A percentile compares a stretch with the other conserved stretches of the same genome.
Evolutionary conservation across 129 eudicot genomes (phyloP).

Genomic region (Lactuca saligna): DNA sequence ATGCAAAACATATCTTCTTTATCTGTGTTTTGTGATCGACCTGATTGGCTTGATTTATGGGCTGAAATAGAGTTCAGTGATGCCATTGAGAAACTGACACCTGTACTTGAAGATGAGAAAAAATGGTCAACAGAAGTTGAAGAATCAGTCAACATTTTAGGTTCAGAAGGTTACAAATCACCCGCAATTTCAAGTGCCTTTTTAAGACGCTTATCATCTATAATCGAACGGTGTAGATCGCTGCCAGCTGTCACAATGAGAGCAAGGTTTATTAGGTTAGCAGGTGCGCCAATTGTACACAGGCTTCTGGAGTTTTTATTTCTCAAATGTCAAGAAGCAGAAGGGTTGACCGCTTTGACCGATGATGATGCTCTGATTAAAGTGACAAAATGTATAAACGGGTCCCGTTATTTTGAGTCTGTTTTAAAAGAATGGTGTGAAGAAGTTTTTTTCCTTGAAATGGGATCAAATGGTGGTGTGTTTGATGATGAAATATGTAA

Average conservation of each 20-base stretch:
- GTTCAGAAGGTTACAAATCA: slow-evolving; percentile 59
- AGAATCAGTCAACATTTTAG: slow-evolving; percentile 45
- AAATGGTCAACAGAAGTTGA: slow-evolving; percentile 57
- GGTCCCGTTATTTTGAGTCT: slow-evolving; percentile 53
- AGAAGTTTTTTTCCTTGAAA: slow-evolving; percentile 81
- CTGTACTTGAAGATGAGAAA: slow-evolving; percentile 70
- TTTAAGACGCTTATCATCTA: slow-evolving; percentile 46
- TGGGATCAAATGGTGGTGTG: slow-evolving; percentile 53
- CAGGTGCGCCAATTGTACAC: slow-evolving; percentile 60
- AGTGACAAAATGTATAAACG: slow-evolving; percentile 73
- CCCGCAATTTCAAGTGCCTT: slow-evolving; percentile 61
- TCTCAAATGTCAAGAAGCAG: slow-evolving; percentile 90
- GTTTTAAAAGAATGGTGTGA: slow-evolving; percentile 76
- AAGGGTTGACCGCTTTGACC: slow-evolving; percentile 85
- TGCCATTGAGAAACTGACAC: slow-evolving; percentile 47
- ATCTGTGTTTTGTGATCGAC: slow-evolving; percentile 86
- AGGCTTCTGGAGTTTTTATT: slow-evolving; percentile 51
- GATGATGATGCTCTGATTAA: slow-evolving; percentile 69
- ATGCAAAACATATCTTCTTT: slow-evolving; percentile 62
- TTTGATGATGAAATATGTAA: slow-evolving; percentile 64
- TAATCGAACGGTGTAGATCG: slow-evolving; percentile 76
- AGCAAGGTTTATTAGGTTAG: slow-evolving; percentile 57
- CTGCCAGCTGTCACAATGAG: slow-evolving; percentile 57
- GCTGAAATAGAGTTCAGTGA: slow-evolving; percentile 76
- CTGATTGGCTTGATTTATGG: slow-evolving; percentile 96